phyloP scores from a whole-genome alignment of 116 monocot species.

The Posidonia oceanica region DNA sequence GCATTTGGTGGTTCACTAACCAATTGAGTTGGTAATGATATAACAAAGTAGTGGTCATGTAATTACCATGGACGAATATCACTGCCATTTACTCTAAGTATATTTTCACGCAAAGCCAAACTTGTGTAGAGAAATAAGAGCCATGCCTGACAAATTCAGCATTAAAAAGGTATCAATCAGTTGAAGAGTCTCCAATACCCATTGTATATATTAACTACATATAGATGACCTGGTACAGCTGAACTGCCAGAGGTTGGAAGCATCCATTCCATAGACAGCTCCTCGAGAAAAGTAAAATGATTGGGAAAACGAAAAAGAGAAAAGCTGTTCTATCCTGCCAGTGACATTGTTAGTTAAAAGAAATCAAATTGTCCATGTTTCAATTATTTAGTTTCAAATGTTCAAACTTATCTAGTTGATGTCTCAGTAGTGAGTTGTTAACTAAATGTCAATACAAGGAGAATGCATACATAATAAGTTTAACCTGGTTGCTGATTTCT shows the following conservation, averaged over 20 bases:
- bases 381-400: no score
- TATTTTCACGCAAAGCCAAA: constrained; percentile 55
- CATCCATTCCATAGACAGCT: constrained; percentile 51
- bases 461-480: no score
- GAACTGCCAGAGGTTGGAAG: constrained; percentile 52
- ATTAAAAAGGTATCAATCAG: neutral
- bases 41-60: neutral
- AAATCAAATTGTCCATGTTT: neutral
- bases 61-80: constrained; percentile 56
- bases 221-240: constrained; percentile 43
- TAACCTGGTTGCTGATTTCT: no score
- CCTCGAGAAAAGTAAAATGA: constrained; percentile 33
- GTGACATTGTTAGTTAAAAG: constrained; percentile 1
- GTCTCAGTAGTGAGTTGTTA: no score
- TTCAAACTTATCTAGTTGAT: no score
- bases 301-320: constrained; percentile 53
- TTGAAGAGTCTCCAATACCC: neutral
- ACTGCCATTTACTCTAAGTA: constrained; percentile 48
- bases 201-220: neutral
- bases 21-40: no score
- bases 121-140: constrained; percentile 61
- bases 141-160: constrained; percentile 32
- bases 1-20: no score
- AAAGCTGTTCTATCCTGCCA: constrained; percentile 57
- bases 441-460: no score